Conservation (phyloP, 768 basidiomycete species). For the Suillus sp. region DNA sequence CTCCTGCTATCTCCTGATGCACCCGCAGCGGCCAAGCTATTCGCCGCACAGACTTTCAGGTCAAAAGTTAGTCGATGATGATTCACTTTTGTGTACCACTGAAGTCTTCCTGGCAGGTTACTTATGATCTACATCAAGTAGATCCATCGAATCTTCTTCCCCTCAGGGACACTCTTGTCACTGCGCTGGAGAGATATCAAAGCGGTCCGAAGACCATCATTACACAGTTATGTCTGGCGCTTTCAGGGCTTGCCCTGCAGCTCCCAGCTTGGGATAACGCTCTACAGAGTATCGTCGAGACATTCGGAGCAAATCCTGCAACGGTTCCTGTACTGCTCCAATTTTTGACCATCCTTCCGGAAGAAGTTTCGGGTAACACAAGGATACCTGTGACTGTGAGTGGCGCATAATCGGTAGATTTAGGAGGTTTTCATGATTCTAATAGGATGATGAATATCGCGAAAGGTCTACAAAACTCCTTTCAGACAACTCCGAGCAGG, state of each 20-base stretch:
- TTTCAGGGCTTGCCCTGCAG: constrained; percentile 90
- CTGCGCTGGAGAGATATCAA: constrained; percentile 72
- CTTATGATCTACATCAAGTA: constrained; percentile 92
- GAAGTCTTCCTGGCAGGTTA: constrained; percentile 64
- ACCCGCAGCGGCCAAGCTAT: constrained; percentile 80
- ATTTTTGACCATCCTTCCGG: constrained; percentile 89
- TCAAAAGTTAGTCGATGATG: constrained; percentile 68
- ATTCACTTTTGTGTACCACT: constrained; percentile 17
- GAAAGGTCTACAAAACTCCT: constrained; percentile 64
- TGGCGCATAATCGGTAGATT: constrained; percentile 18
- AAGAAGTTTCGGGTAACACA: constrained; percentile 82
- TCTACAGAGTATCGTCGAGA: constrained; percentile 78
- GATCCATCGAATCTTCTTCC: constrained; percentile 67
- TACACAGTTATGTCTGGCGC: constrained; percentile 85
- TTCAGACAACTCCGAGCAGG: constrained; percentile 65
- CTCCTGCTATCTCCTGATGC: constrained; percentile 82
- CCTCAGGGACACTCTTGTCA: constrained; percentile 85
- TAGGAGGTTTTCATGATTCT: constrained; percentile 16
- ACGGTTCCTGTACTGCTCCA: constrained; percentile 85
- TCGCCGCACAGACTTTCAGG: constrained; percentile 96
- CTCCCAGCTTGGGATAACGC: constrained; percentile 83
- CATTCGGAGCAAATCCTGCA: constrained; percentile 80
- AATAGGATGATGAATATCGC: constrained; percentile 74
- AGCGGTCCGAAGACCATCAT: constrained; percentile 81
- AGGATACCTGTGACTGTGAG: constrained; percentile 88